phyloP scores from a whole-genome alignment of 148 eudicot genomes.

The Chenopodium suecicum region DNA sequence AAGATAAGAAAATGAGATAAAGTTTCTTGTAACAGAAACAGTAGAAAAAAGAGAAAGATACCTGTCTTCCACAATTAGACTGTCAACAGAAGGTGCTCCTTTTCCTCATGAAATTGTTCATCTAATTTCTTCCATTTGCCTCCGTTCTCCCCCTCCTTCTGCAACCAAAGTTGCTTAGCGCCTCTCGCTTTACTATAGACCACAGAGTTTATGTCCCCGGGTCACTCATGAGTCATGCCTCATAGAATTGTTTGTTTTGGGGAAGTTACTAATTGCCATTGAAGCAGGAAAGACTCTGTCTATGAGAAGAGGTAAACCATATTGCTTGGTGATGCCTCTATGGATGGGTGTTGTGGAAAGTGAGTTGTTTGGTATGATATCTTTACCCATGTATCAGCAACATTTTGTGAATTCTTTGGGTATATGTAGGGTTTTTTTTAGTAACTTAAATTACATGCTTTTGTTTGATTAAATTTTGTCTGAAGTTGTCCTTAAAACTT shows the following conservation, averaged over 20 bases:
- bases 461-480: too few species aligned
- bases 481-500: too few species aligned
- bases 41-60: not conserved
- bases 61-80: not conserved
- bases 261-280: not conserved
- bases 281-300: not conserved
- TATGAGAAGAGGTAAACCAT: not conserved
- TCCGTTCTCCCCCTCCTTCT: not conserved
- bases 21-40: not conserved
- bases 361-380: not conserved
- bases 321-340: not conserved
- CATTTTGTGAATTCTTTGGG: not conserved
- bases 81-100: not conserved
- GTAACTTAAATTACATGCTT: too few species aligned
- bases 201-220: not conserved
- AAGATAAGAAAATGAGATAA: too few species aligned
- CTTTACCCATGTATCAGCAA: not conserved
- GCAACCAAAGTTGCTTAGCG: too few species aligned
- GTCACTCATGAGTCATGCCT: not conserved
- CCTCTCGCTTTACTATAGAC: not conserved
- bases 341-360: not conserved
- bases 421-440: too few species aligned
- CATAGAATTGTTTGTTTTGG: too few species aligned
- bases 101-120: not conserved
- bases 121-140: not conserved